Base-by-base conservation (phyloP, 805 yeast species). In the Yamadazyma paraphyllophila region DNA sequence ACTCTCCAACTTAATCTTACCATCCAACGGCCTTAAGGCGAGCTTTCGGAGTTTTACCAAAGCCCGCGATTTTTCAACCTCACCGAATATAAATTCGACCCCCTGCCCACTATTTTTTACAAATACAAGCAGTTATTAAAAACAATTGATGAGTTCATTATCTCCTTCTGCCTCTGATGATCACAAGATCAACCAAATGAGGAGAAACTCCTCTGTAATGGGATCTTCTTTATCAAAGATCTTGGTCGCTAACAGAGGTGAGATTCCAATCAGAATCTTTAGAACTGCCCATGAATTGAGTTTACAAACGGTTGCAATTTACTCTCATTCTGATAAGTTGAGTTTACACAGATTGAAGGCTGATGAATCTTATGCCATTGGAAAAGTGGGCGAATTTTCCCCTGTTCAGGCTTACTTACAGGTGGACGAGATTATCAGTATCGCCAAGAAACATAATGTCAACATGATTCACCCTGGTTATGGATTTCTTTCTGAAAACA, bases 281-380 rank as follows among this genome's bases (percentile, higher is more conserved):
- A 81, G 99, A 71, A 85, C 97, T 31, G 99, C 99, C 50, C 99
- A 94, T 71, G 99, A 92, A 69, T 76, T 92, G 61, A 86, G 96
- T 16, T 88, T 94, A 96, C 90, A 88, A 61, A 91, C 99, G 0
- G 97, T 94, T 35, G 99, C 98, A 38, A 85, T 92, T 62, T 92
- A 90, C 68, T 90, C 97, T 30, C 96, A 92, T 65, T 97, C 94
- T 70, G 99, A 92, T 67, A 76, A 96, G 51, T 76, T 92, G 59
- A 85, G 96, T 10, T 88, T 90, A 91, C 98, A 94, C 72, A 78
- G 97, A 60, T 75, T 92, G 63, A 94, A 89, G 70, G 94, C 96
- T 11, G 96, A 89, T 63, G 96, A 89, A 70, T 87, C 96, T 30
- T 92, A 91, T 60, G 94, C 83, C 49, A 87, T 92, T 61, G 99